phyloP scores from a whole-genome alignment of 139 green algal species.

The Ulvella scutata region DNA sequence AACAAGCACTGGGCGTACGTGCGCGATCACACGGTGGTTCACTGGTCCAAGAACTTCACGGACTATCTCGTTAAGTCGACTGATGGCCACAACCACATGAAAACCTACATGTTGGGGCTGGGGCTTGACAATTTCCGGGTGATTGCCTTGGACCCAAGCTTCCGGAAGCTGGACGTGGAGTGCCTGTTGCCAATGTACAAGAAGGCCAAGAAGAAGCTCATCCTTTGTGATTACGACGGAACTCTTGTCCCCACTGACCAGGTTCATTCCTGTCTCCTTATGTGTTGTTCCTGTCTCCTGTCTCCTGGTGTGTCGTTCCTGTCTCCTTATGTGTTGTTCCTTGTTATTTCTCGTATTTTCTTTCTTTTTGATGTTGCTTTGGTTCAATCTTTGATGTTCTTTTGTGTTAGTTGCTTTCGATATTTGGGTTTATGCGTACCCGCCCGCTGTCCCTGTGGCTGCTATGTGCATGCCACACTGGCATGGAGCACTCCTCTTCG shows the following conservation, averaged over 20 bases:
- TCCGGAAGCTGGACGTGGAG: slow-evolving; percentile 65
- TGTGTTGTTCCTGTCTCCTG: too few species aligned
- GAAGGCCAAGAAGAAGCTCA: slow-evolving; percentile 39
- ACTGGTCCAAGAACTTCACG: slow-evolving; percentile 77
- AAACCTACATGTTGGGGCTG: slow-evolving; percentile 93
- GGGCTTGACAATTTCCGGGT: slow-evolving; percentile 93
- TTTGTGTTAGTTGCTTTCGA: too few species aligned
- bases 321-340: too few species aligned
- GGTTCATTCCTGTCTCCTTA: too few species aligned
- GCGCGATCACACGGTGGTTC: slow-evolving; percentile 76
- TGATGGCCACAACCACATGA: slow-evolving; percentile 59
- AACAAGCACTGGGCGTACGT: slow-evolving; percentile 97
- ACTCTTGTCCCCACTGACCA: slow-evolving; percentile 61
- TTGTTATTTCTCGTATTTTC: too few species aligned
- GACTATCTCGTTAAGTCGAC: slow-evolving; percentile 52
- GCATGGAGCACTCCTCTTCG: too few species aligned
- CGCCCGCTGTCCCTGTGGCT: slow-evolving; percentile 15
- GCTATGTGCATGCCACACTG: too few species aligned
- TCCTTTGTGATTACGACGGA: slow-evolving; percentile 96
- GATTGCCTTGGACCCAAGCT: slow-evolving; percentile 84
- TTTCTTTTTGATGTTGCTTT: too few species aligned
- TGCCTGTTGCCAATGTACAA: slow-evolving; percentile 36
- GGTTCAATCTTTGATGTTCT: too few species aligned
- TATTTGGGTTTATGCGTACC: too few species aligned
- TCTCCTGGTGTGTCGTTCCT: too few species aligned